These are phyloP conservation scores for Mycena amicta DNA, from an alignment of 768 basidiomycete genomes.

Conservation along the genomic window DNA sequence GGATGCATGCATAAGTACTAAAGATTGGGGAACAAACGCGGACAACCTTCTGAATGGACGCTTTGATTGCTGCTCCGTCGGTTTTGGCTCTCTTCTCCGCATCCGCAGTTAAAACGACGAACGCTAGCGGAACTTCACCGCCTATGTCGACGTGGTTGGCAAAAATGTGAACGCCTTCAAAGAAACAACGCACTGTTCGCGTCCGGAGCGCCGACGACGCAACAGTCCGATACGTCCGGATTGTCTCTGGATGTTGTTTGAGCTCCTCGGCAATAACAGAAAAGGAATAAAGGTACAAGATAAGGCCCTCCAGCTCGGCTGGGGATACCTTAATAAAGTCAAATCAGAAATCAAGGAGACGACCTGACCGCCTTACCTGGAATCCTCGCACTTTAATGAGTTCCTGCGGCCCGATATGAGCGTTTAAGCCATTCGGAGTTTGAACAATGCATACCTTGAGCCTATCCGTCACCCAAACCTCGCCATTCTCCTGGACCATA, in stretches of 20 bases:
- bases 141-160: too few species aligned
- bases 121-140: slow-evolving; percentile 74
- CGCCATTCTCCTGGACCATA: slow-evolving; percentile 50
- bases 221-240: slow-evolving; percentile 58
- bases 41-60: slow-evolving; percentile 38
- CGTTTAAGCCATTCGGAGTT: not conserved
- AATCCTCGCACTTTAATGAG: slow-evolving; percentile 51
- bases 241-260: slow-evolving; percentile 57
- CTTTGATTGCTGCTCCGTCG: slow-evolving; percentile 41
- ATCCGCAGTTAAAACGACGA: slow-evolving; percentile 53
- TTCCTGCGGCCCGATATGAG: slow-evolving; percentile 33
- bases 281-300: too few species aligned
- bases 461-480: slow-evolving; percentile 63
- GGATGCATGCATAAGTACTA: not conserved
- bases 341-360: slow-evolving; percentile 37
- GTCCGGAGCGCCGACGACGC: slow-evolving; percentile 68
- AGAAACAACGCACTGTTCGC: slow-evolving; percentile 53
- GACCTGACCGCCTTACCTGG: slow-evolving; percentile 31
- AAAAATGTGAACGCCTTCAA: too few species aligned
- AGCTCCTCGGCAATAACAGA: too few species aligned
- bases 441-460: slow-evolving; percentile 47
- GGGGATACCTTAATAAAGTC: slow-evolving; percentile 66
- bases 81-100: slow-evolving; percentile 38
- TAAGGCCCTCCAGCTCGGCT: slow-evolving; percentile 61
- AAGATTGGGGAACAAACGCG: too few species aligned